Evolutionary conservation across 2,329 filamentous ascomycete genomes (phyloP), one percentile per base, ranked within the genome.

Genomic region (Hymenoscyphus albidus): DNA sequence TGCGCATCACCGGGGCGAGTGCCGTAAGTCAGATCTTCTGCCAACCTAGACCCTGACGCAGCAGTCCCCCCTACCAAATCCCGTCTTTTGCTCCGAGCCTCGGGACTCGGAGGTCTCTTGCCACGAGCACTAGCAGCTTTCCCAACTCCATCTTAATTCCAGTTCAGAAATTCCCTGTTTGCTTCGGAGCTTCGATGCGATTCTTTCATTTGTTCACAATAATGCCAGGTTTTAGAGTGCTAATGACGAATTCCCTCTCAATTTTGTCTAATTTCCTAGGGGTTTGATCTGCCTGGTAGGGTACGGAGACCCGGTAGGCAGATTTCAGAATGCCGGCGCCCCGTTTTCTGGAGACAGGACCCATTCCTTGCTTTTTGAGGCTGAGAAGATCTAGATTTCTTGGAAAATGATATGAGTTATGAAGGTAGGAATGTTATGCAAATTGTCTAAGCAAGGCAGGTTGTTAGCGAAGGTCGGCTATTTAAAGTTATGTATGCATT

Each of bases 11-110:
- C 48, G 48, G 48, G 22, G 48, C 48, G 48, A 54, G 48, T 54
- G 18, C 48, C 48, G 48, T 54, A 22, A 54, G 22, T 54, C 48
- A 22, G 48, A 54, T 54, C 48, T 54, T 54, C 48, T 54, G 18
- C 22, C 18, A 54, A 9, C 44, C 22, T 51, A 18, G 18, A 51
- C 9, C 18, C 5, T 22, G 7, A 48, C 48, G 48, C 5, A 27
- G 18, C 44, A 1, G n/a, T 22, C 18, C 6, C 9, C 9, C n/a
- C 44, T n/a, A 16, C n/a, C 3, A 51, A 51, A 54, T 54, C 18
- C 48, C 48, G 48, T 13, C 48, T 27, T 12, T 54, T 27, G 10
- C 48, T 27, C 48, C 48, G 48, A 54, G 48, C 48, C 48, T 54
- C 18, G 48, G 48, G 22, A 35, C 6, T 54, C 48, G 48, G 48